A percentile compares a stretch with the other conserved stretches of the same genome.
phyloP scores from a whole-genome alignment of 2,329 filamentous ascomycete species.

The Fusarium newnesense region DNA sequence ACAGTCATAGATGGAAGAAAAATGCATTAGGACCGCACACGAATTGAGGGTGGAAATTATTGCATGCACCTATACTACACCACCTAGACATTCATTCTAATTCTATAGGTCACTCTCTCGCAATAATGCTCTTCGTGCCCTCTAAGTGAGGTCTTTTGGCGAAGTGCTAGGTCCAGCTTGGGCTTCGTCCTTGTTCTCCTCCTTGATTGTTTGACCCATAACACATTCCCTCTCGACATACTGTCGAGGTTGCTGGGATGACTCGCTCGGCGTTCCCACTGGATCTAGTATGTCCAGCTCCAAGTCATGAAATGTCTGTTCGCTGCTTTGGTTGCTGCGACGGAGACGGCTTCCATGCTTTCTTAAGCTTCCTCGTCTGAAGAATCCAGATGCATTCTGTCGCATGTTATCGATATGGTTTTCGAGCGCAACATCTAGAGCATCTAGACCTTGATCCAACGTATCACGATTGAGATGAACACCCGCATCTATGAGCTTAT shows the following conservation, averaged over 20 bases:
- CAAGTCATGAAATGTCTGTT: conserved; percentile 42
- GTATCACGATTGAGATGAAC: conserved; percentile 51
- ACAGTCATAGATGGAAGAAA: conserved; percentile 34
- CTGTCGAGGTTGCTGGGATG: conserved; percentile 24
- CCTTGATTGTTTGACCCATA: conserved; percentile 51
- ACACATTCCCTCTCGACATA: conserved; percentile 50
- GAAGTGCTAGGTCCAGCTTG: conserved; percentile 11
- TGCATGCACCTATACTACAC: conserved; percentile 38
- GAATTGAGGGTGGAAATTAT: conserved; percentile 25
- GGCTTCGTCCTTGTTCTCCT: conserved; percentile 47
- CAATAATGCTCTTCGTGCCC: neutral
- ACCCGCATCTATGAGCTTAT: conserved; percentile 63
- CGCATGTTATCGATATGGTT: conserved; percentile 51
- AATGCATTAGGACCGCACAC: conserved; percentile 14
- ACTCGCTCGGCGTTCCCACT: conserved; percentile 13
- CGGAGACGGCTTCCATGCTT: conserved; percentile 37
- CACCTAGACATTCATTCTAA: conserved; percentile 36
- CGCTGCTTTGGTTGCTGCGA: conserved; percentile 46
- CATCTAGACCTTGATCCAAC: conserved; percentile 50
- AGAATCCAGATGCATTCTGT: conserved; percentile 47
- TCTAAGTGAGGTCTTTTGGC: conserved; percentile 4
- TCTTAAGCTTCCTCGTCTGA: conserved; percentile 43
- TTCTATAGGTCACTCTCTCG: conserved; percentile 18
- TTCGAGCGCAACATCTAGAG: conserved; percentile 52
- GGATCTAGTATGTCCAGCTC: conserved; percentile 46